These are phyloP conservation scores for Triticum aestivum DNA, from an alignment of 176 grass and related monocot genomes.

Conservation along the genomic window DNA sequence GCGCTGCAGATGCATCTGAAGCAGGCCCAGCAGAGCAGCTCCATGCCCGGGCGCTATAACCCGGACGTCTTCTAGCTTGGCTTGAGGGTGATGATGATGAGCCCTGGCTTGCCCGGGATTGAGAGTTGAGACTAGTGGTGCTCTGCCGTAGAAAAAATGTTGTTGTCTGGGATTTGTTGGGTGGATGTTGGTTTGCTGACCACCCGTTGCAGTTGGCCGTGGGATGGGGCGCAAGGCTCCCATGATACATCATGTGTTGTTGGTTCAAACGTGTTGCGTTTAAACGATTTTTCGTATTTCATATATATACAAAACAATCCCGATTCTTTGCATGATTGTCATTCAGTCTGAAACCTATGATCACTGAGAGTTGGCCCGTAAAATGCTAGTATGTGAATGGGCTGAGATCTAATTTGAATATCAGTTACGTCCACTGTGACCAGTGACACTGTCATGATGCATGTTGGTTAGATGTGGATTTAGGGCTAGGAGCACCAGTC, in stretches of 20 bases:
- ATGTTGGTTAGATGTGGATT: too few relatives aligned
- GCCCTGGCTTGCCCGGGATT: neutral
- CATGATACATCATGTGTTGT: neutral
- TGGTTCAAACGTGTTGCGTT: neutral
- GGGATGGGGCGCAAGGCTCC: neutral
- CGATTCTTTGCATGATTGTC: neutral
- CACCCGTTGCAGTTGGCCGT: neutral
- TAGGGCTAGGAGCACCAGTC: too few relatives aligned
- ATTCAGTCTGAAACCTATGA: neutral
- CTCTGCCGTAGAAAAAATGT: neutral
- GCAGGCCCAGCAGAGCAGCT: conserved; percentile 79
- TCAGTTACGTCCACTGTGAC: too few relatives aligned
- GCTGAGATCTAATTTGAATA: too few relatives aligned
- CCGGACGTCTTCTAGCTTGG: conserved; percentile 64
- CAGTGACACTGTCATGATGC: too few relatives aligned
- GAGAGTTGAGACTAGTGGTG: neutral
- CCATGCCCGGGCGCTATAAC: conserved; percentile 66
- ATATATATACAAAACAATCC: neutral
- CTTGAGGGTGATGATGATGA: neutral
- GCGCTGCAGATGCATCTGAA: conserved; percentile 77
- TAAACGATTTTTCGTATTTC: neutral
- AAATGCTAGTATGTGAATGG: too few relatives aligned
- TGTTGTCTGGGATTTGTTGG: neutral
- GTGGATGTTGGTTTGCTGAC: neutral
- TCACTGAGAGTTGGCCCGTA: too few relatives aligned